Conservation (phyloP, 257 asterid genomes). For the Rhazya stricta region DNA sequence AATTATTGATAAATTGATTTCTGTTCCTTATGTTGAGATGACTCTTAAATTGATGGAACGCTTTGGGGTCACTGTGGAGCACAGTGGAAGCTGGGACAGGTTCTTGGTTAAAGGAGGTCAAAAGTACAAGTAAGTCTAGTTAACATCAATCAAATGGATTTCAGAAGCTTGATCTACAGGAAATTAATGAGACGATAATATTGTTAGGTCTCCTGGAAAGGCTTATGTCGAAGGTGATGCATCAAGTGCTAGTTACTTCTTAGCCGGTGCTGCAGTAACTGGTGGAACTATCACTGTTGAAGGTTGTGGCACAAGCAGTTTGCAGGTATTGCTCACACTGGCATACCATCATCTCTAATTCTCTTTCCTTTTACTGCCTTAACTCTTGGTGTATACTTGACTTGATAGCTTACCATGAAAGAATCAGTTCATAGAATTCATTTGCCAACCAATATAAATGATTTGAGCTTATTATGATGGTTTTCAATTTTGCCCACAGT, state of each 20-base stretch:
- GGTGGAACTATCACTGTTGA: conserved; percentile 93
- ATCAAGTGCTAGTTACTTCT: conserved; percentile 98
- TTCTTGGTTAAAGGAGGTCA: conserved; percentile 90
- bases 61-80: conserved; percentile 90
- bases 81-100: conserved; percentile 75
- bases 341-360: background rate
- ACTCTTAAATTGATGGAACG: conserved; percentile 96
- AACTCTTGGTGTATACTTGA: background rate
- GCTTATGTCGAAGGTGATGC: conserved; percentile 99
- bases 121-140: conserved; percentile 71
- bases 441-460: background rate
- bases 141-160: conserved; percentile 15
- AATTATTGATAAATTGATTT: conserved; percentile 83
- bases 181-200: conserved; percentile 12
- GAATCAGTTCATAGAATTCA: background rate
- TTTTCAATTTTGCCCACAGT: background rate
- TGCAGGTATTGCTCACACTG: conserved; percentile 61
- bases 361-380: background rate
- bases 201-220: conserved; percentile 85
- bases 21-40: conserved; percentile 97
- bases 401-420: background rate
- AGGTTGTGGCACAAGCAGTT: conserved; percentile 98
- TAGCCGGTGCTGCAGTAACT: conserved; percentile 97
- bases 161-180: conserved; percentile 6
- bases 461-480: background rate